These are phyloP conservation scores for Saccharata proteae DNA, from an alignment of 2,329 filamentous ascomycete species.

Conservation along the genomic window DNA sequence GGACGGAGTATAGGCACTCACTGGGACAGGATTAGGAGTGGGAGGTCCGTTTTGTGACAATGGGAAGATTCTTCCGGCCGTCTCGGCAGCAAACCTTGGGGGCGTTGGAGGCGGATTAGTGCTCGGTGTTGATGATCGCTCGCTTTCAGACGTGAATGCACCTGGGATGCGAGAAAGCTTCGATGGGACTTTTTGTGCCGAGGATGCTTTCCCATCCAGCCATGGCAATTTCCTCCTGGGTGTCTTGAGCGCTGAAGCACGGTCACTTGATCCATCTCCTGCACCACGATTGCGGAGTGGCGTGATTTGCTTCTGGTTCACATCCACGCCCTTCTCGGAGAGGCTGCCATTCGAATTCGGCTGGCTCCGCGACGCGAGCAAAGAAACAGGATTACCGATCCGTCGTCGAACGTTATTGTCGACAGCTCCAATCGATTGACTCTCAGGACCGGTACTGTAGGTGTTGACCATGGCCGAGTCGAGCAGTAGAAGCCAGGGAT, in stretches of 20 bases:
- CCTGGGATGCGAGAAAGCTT: constrained; percentile 5
- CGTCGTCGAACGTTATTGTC: constrained; percentile 1
- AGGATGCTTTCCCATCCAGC: constrained; percentile 6
- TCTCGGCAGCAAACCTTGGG: background rate
- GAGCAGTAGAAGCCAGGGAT: too few species aligned
- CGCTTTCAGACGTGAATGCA: constrained; percentile 5
- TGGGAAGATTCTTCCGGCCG: background rate
- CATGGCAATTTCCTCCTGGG: constrained; percentile 8
- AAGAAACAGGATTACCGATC: background rate
- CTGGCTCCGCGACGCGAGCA: background rate
- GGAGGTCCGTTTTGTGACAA: background rate
- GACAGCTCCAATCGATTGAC: background rate
- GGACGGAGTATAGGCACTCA: background rate
- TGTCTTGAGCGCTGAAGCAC: constrained; percentile 1
- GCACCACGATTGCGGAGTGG: background rate
- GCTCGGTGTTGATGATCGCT: constrained; percentile 1
- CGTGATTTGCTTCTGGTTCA: background rate
- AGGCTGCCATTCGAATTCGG: background rate
- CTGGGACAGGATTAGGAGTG: background rate
- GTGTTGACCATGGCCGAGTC: constrained; percentile 3
- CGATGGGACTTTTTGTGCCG: background rate
- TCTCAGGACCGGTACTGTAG: constrained; percentile 1
- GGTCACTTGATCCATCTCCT: too few species aligned
- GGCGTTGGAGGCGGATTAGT: background rate
- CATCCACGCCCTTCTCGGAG: background rate